A percentile compares a stretch with the other conserved stretches of the same genome.
Evolutionary conservation across 345 rosid genomes (phyloP).

Genomic region (Isatis tinctoria): DNA sequence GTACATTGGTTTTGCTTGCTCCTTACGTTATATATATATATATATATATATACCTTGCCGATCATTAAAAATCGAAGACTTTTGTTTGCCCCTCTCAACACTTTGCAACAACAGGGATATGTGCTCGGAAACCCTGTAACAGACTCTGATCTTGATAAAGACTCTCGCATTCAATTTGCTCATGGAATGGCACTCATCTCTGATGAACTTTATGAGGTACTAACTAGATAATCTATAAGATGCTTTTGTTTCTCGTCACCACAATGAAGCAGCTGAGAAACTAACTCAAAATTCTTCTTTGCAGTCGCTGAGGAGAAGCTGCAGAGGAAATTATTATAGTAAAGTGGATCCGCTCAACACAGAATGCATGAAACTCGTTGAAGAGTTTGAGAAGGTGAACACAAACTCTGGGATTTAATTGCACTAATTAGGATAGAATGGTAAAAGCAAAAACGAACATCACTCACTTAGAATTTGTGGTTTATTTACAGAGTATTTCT

Average conservation of each 20-base stretch:
- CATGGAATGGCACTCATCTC: constrained; percentile 38
- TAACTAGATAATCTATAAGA: not conserved
- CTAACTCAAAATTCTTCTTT: not conserved
- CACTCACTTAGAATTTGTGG: not conserved
- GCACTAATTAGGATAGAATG: not conserved
- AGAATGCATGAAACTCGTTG: constrained; percentile 34
- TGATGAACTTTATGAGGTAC: constrained; percentile 57
- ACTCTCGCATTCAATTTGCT: constrained; percentile 45
- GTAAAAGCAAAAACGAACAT: not conserved
- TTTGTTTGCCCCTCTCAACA: not conserved
- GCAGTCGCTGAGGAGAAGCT: constrained; percentile 47
- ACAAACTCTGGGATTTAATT: not conserved
- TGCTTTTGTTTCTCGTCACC: not conserved
- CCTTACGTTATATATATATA: not conserved
- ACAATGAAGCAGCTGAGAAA: not conserved
- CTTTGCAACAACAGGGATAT: constrained; percentile 47
- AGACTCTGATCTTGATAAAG: constrained; percentile 19
- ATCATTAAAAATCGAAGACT: not conserved
- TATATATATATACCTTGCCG: not conserved
- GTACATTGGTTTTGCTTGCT: constrained; percentile 26
- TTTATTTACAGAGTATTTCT: not conserved
- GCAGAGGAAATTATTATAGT: constrained; percentile 31
- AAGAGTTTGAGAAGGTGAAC: not conserved
- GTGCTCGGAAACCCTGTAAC: constrained; percentile 55
- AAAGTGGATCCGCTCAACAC: constrained; percentile 28